These are phyloP conservation scores for Punctularia strigosozonata DNA, from an alignment of 768 basidiomycete genomes.

Conservation along the genomic window DNA sequence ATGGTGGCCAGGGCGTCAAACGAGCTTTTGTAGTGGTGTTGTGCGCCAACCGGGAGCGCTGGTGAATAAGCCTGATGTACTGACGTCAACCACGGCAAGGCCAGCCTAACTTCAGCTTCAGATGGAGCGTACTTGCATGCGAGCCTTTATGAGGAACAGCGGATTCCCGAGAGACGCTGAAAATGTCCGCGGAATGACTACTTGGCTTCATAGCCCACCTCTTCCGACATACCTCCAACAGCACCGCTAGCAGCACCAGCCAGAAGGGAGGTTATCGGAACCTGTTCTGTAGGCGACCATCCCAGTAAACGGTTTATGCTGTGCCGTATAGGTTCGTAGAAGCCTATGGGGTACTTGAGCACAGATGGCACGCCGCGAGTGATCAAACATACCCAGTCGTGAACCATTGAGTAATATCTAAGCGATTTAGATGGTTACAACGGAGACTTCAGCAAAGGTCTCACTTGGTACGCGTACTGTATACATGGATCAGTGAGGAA, in stretches of 20 bases:
- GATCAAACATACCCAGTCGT: constrained; percentile 48
- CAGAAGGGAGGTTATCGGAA: constrained; percentile 64
- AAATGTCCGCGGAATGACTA: neutral
- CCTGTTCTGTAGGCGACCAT: constrained; percentile 46
- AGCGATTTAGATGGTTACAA: neutral
- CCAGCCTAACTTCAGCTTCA: neutral
- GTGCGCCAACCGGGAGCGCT: constrained; percentile 85
- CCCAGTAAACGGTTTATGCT: constrained; percentile 61
- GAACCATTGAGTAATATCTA: constrained; percentile 91
- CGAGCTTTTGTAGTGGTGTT: constrained; percentile 83
- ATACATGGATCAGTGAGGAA: constrained; percentile 5
- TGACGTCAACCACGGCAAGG: neutral
- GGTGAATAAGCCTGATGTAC: constrained; percentile 78
- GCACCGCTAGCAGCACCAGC: constrained; percentile 88
- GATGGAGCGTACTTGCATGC: constrained; percentile 69
- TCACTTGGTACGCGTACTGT: constrained; percentile 87
- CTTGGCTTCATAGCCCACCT: too few species aligned
- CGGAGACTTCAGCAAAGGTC: constrained; percentile 12
- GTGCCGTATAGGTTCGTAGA: constrained; percentile 87
- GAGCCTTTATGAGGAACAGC: constrained; percentile 90
- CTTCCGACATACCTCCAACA: constrained; percentile 72
- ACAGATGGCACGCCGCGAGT: constrained; percentile 1
- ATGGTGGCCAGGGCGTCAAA: constrained; percentile 76
- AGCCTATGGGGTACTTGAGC: constrained; percentile 39
- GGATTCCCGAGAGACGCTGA: constrained; percentile 77